A percentile compares a stretch with the other conserved stretches of the same genome.
Evolutionary conservation across 192 early-diverging fungal genomes (phyloP).

Genomic region (Coemansia sp.): DNA sequence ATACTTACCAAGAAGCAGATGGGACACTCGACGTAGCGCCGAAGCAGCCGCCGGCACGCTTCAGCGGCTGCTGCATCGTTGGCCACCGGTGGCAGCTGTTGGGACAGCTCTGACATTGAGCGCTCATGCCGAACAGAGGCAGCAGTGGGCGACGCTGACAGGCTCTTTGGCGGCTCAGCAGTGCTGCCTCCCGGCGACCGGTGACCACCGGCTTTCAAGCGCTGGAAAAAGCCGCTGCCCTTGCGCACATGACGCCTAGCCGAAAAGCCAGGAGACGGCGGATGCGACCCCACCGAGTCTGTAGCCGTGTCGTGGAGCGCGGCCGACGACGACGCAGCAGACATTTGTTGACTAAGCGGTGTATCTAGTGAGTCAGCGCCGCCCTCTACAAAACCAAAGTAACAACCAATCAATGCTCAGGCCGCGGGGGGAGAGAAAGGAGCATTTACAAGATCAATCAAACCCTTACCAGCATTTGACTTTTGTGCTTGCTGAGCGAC

Average conservation of each 20-base stretch:
- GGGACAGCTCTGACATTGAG: slow-evolving; percentile 22
- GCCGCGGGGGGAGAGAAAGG: too few species aligned
- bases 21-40: slow-evolving; percentile 80
- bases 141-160: slow-evolving; percentile 8
- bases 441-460: not conserved
- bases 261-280: not conserved
- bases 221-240: slow-evolving; percentile 48
- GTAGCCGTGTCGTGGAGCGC: not conserved
- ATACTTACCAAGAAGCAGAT: slow-evolving; percentile 77
- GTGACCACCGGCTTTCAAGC: slow-evolving; percentile 11
- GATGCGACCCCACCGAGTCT: not conserved
- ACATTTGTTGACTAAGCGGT: slow-evolving; percentile 16
- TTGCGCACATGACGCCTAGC: slow-evolving; percentile 24
- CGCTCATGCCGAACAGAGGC: slow-evolving; percentile 27
- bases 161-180: slow-evolving; percentile 1
- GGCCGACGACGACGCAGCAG: slow-evolving; percentile 14
- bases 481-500: slow-evolving; percentile 39
- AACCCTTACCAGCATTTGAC: not conserved
- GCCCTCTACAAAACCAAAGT: not conserved
- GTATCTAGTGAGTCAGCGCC: not conserved
- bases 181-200: not conserved
- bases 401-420: too few species aligned
- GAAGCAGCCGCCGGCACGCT: slow-evolving; percentile 18
- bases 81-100: not conserved
- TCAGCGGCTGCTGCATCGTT: slow-evolving; percentile 4